Evolutionary conservation across 371 early-diverging fungal genomes (phyloP), one percentile per base, ranked within the genome.

Genomic region (Apophysomyces variabilis): DNA sequence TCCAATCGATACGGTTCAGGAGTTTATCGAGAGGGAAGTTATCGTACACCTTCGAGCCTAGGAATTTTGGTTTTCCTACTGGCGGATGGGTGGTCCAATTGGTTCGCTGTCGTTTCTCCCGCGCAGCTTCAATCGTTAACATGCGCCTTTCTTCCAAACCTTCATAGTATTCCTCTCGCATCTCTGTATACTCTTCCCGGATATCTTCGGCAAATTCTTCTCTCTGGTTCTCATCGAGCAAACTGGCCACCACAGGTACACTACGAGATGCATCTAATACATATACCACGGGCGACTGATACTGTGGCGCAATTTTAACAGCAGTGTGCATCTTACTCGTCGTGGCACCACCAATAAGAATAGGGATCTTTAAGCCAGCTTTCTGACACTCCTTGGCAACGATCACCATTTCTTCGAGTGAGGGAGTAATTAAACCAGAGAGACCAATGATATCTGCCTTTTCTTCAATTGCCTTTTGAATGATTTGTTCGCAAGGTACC

Each of bases 301-400:
- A 93, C 39, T 92, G 88, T 26, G 97, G 97, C 0, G 94, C 90
- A 67, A 96, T 95, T 78, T 96, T 96, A 58, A 96, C 97, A 9
- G 97, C 96, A 0, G 96, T 96, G 73, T 96, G 97, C 75, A 94
- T 94, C 78, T 95, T 95, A 69, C 92, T 92, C 4, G 97, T 96
- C 1, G 97, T 96, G 2, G 97, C 97, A 46, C 96, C 97, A 56
- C 97, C 97, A 65, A 96, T 94, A 43, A 96, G 75, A 61, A 96
- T 85, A 11, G 97, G 97, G 35, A 89, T 82, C 71, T 91, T 94
- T 67, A 96, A 70, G n/a, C 93, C 93, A 9, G 85, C 88, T 38
- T 93, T 89, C 83, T 96, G 85, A 77, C 93, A 90, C 79, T 95
- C 95, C 76, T 90, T 91, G 61, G 95, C 95, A 5, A 95, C 95